Base-by-base conservation (phyloP, 257 asterid genomes). In the Petunia secreta region DNA sequence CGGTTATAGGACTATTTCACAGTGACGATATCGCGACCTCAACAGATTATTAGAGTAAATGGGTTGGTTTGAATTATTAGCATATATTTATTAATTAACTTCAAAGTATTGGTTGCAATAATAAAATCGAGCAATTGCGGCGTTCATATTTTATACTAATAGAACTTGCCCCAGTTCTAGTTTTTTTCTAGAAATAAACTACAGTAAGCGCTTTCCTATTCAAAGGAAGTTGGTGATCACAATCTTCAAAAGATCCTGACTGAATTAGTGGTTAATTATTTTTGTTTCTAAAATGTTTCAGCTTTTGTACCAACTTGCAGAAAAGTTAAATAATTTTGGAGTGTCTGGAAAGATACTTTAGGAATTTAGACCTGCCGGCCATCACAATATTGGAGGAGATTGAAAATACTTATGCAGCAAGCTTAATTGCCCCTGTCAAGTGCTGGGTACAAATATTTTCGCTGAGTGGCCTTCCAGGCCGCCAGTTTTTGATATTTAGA, bases 171-270 rank as follows among this genome's bases (percentile, higher is more conserved):
- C 4, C 1, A 34, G 5, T 34, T 25, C 25, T 25, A 25, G 25
- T 25, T 0, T 25, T 25, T 25, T 48, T 48, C 43, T 48, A 71
- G 43, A 71, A 71, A 71, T 71, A 69, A 16, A 69, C 39, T 69
- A 68, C 41, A 68, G 16, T 16, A 55, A 71, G 43, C 77, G 44
- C 76, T 69, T 63, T 46, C 58, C 38, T 69, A 16, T 46, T 69
- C 43, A 71, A 48, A 71, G 0, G 43, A 71, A 46, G 77, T 71
- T 71, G 77, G 43, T 48, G 44, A 71, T 8, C 60, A 71, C 60
- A 48, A 69, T 46, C 77, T 69, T 69, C 25, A 25, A 25, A 25
- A 71, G 43, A 62, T 36, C 40, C 14, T 60, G 66, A 34, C 41
- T 8, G 6, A 25, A 60, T 8, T 6, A 25, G 40, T 34, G 9